Conservation (phyloP, 805 yeast genomes). For the Metschnikowia koreensis region DNA sequence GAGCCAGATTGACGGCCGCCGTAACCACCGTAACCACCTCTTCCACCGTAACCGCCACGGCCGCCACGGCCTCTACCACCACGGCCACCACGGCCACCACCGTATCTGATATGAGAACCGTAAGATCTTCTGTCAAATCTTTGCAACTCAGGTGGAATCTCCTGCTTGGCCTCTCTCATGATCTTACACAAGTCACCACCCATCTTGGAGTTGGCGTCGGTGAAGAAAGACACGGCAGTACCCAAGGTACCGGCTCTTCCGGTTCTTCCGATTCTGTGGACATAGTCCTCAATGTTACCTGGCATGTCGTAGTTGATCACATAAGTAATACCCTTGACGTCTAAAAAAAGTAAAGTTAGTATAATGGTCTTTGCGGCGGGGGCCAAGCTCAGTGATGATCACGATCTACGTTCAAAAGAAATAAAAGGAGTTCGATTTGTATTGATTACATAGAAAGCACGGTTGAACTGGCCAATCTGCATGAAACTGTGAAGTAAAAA, state of each 20-base stretch:
- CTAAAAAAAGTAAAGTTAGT: slow-evolving; percentile 48
- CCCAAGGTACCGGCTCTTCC: slow-evolving; percentile 98
- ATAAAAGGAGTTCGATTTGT: slow-evolving; percentile 22
- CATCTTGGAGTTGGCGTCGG: slow-evolving; percentile 79
- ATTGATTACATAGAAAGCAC: slow-evolving; percentile 22
- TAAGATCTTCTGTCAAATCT: slow-evolving; percentile 65
- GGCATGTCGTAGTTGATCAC: slow-evolving; percentile 98
- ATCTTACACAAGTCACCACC: slow-evolving; percentile 89
- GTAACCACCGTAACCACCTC: slow-evolving; percentile 48
- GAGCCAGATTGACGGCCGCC: slow-evolving; percentile 48
- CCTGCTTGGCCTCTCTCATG: slow-evolving; percentile 93
- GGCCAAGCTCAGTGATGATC: slow-evolving; percentile 9
- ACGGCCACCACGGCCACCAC: slow-evolving; percentile 56
- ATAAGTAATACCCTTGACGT: slow-evolving; percentile 93
- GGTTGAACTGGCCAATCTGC: slow-evolving; percentile 15
- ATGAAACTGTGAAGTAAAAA: slow-evolving; percentile 10
- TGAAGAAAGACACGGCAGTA: slow-evolving; percentile 93
- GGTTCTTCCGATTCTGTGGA: slow-evolving; percentile 98
- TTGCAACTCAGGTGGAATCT: slow-evolving; percentile 74
- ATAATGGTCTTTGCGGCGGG: slow-evolving; percentile 7
- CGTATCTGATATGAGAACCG: slow-evolving; percentile 54
- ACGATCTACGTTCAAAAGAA: slow-evolving; percentile 14
- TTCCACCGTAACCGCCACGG: slow-evolving; percentile 21
- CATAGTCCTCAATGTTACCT: slow-evolving; percentile 96
- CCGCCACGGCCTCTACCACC: slow-evolving; percentile 25